phyloP scores from a whole-genome alignment of 345 rosid species.

The Boechera retrofracta region DNA sequence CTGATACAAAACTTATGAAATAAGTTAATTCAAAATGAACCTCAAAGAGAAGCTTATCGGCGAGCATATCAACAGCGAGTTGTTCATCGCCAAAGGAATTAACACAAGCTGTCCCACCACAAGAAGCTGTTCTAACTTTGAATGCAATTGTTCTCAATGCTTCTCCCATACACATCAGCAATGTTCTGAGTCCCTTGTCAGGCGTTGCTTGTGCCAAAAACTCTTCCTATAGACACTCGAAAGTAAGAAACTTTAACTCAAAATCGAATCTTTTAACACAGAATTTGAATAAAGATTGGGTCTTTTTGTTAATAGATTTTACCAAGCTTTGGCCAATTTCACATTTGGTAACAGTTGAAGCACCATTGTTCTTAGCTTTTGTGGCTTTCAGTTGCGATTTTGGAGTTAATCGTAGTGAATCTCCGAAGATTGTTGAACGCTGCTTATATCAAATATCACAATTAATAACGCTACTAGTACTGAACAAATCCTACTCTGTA shows the following conservation, averaged over 20 bases:
- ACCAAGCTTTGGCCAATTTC: conserved; percentile 98
- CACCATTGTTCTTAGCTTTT: conserved; percentile 60
- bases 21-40: conserved; percentile 40
- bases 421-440: conserved; percentile 72
- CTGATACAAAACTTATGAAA: not conserved
- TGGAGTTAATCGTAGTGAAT: conserved; percentile 63
- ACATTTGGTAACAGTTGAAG: conserved; percentile 66
- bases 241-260: conserved; percentile 10
- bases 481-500: not conserved
- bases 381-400: conserved; percentile 56
- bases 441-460: conserved; percentile 27
- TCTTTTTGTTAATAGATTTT: conserved; percentile 23
- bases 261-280: not conserved
- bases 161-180: conserved; percentile 94
- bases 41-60: conserved; percentile 93
- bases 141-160: conserved; percentile 88
- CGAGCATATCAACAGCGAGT: conserved; percentile 97
- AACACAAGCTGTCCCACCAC: conserved; percentile 95
- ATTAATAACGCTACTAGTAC: not conserved
- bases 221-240: conserved; percentile 67
- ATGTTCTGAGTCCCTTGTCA: conserved; percentile 76
- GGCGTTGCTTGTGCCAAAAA: conserved; percentile 80
- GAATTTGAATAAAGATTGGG: conserved; percentile 3
- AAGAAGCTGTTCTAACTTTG: conserved; percentile 96
- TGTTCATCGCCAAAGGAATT: conserved; percentile 97